Conservation (phyloP, 176 grass and related monocot genomes). For the Musa schizocarpa region DNA sequence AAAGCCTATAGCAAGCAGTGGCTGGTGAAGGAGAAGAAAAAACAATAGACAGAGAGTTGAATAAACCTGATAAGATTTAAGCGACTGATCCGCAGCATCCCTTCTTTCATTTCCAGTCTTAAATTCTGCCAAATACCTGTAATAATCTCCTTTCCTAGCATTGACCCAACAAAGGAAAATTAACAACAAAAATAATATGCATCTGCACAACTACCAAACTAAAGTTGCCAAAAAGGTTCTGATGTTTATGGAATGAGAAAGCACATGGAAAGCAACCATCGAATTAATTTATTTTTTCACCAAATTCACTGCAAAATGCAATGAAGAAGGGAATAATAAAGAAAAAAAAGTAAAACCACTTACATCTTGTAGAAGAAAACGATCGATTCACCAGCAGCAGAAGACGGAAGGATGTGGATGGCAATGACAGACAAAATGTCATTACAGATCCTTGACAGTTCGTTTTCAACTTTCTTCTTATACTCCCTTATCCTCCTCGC, state of each 20-base stretch:
- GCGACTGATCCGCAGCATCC: conserved; percentile 59
- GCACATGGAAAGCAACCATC: too few relatives aligned
- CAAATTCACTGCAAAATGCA: too few relatives aligned
- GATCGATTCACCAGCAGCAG: conserved; percentile 45
- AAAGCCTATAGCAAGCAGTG: neutral
- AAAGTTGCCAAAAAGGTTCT: neutral
- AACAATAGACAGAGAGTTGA: neutral
- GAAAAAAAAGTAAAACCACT: conserved; percentile 12
- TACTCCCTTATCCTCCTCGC: conserved; percentile 38
- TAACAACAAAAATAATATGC: neutral
- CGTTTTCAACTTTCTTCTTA: conserved; percentile 63
- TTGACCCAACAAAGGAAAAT: neutral
- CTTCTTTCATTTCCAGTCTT: conserved; percentile 70
- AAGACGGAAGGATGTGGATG: conserved; percentile 78
- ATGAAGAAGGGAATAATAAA: neutral
- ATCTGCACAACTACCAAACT: neutral
- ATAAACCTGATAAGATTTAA: conserved; percentile 74
- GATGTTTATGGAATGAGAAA: neutral
- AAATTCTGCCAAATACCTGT: conserved; percentile 81
- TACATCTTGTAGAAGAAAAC: conserved; percentile 98
- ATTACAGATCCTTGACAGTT: conserved; percentile 56
- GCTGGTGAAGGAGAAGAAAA: neutral
- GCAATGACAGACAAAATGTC: conserved; percentile 83
- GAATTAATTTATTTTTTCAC: too few relatives aligned
- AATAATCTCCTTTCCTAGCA: conserved; percentile 91